Evolutionary conservation across 306 rosid genomes (phyloP), one percentile per base, ranked within the genome.

Genomic region (Mucuna pruriens): DNA sequence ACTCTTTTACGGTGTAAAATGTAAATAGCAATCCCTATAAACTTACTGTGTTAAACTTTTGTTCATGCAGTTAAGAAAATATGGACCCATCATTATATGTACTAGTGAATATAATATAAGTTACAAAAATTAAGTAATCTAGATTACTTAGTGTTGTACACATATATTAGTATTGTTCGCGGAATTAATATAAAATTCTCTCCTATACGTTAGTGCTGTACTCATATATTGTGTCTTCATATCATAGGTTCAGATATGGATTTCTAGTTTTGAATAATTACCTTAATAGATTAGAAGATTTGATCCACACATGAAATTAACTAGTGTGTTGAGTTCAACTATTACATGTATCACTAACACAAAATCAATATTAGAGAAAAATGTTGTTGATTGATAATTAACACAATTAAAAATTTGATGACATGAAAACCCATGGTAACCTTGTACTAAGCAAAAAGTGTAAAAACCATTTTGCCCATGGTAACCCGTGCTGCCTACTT

Each of bases 401-500:
- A 11, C 38, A n/a, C n/a, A n/a, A n/a, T n/a, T n/a, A n/a, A n/a
- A n/a, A n/a, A n/a, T n/a, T n/a, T n/a, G n/a, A n/a, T n/a, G n/a
- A n/a, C n/a, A n/a, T n/a, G n/a, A n/a, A n/a, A n/a, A n/a, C n/a
- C n/a, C n/a, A n/a, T n/a, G n/a, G n/a, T n/a, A n/a, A n/a, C n/a
- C n/a, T n/a, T n/a, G n/a, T n/a, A n/a, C n/a, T n/a, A n/a, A n/a
- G n/a, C n/a, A n/a, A n/a, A n/a, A n/a, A n/a, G n/a, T n/a, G n/a
- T n/a, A n/a, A n/a, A n/a, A n/a, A n/a, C n/a, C n/a, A n/a, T n/a
- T n/a, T n/a, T n/a, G n/a, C n/a, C n/a, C n/a, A n/a, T n/a, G n/a
- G n/a, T n/a, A n/a, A n/a, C n/a, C n/a, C n/a, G n/a, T n/a, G n/a
- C 6, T 65, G 40, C 79, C 71, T 60, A 58, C 88, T 87, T 86